A percentile compares a stretch with the other conserved stretches of the same genome.
Conservation (phyloP, 2,329 filamentous ascomycete species). For the Mycosphaerelloides madeirae region DNA sequence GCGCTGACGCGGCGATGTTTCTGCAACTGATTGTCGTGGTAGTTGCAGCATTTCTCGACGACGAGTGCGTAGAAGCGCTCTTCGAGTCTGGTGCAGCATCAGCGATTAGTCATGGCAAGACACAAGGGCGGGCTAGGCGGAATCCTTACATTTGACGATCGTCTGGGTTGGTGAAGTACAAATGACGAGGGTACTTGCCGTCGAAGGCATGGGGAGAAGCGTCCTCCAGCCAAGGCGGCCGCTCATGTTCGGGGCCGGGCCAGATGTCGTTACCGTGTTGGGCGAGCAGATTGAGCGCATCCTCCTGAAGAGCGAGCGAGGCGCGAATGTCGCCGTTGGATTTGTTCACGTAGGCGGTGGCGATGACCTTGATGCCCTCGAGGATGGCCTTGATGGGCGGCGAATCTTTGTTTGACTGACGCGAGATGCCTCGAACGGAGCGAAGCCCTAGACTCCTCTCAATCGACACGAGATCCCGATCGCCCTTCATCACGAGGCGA, state of each 20-base stretch:
- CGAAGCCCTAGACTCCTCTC: constrained; percentile 9
- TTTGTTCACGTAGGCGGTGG: constrained; percentile 3
- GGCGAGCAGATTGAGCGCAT: constrained; percentile 6
- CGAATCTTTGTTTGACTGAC: constrained; percentile 9
- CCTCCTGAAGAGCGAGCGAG: constrained; percentile 3
- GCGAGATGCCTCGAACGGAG: constrained; percentile 10
- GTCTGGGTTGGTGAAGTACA: constrained; percentile 3
- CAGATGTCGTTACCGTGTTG: constrained; percentile 8
- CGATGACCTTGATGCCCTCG: constrained; percentile 9
- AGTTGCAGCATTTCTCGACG: constrained; percentile 14
- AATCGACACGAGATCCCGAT: constrained; percentile 10
- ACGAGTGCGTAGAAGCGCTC: constrained; percentile 11
- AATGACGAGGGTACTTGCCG: constrained; percentile 6
- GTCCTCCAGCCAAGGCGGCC: constrained; percentile 5
- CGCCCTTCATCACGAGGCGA: neutral
- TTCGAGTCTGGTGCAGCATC: constrained; percentile 4
- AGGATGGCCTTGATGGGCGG: constrained; percentile 9
- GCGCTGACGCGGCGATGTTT: constrained; percentile 2
- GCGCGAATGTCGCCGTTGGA: constrained; percentile 11
- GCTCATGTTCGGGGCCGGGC: constrained; percentile 3
- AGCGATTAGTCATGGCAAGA: too few species aligned
- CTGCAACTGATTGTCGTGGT: constrained; percentile 13
- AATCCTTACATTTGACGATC: constrained; percentile 10
- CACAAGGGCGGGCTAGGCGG: neutral
- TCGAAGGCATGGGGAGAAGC: constrained; percentile 6